Conservation (phyloP, 345 rosid species). For the Rhizophora apiculata region DNA sequence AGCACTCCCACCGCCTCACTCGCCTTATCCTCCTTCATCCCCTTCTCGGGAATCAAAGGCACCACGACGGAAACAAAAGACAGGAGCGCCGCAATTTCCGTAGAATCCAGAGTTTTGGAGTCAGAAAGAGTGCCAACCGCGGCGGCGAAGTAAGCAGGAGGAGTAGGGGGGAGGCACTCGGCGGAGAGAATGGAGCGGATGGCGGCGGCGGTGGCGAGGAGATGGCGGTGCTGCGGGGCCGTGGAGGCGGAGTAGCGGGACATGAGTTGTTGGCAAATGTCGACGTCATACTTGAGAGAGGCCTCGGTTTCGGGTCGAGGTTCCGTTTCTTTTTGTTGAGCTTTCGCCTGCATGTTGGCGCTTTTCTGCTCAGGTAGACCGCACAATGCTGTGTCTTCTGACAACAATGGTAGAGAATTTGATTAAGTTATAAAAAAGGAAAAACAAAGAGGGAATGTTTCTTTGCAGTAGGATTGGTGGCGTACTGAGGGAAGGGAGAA, state of each 20-base stretch:
- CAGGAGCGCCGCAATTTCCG: conserved; percentile 59
- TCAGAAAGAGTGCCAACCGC: conserved; percentile 45
- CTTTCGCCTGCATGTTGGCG: not conserved
- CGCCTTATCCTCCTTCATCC: conserved; percentile 49
- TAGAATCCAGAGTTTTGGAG: conserved; percentile 39
- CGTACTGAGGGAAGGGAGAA: not conserved
- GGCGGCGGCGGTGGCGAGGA: conserved; percentile 81
- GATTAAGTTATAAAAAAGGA: too few species aligned
- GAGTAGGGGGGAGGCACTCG: conserved; percentile 56
- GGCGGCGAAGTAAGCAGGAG: conserved; percentile 74
- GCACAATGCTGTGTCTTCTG: too few species aligned
- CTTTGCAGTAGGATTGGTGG: too few species aligned
- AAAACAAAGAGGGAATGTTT: too few species aligned
- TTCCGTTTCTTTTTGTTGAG: not conserved
- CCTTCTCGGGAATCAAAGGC: conserved; percentile 48
- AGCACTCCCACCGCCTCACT: conserved; percentile 62
- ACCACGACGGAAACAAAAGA: conserved; percentile 62
- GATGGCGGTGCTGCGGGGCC: conserved; percentile 86
- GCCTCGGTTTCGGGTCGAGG: conserved; percentile 2
- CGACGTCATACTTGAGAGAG: conserved; percentile 43
- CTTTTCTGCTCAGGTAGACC: not conserved
- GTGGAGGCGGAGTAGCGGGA: conserved; percentile 82
- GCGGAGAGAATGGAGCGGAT: conserved; percentile 77
- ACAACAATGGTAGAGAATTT: too few species aligned
- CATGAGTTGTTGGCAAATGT: conserved; percentile 81